Evolutionary conservation across 2,329 filamentous ascomycete genomes (phyloP), one percentile per base, ranked within the genome.

Genomic region (Hypoxylon sp.): DNA sequence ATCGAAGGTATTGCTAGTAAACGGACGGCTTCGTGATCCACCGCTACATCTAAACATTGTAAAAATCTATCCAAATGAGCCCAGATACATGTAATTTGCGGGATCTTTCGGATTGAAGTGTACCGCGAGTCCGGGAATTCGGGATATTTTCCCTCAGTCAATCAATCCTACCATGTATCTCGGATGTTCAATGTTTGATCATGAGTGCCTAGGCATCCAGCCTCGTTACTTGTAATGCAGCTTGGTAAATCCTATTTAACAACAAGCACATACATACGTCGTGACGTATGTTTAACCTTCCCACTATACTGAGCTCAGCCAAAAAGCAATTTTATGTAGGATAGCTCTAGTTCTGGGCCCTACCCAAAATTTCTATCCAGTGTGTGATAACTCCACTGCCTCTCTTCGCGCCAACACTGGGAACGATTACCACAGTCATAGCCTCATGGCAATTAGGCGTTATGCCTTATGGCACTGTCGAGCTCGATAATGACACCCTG

Each of bases 1-100:
- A 30, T 30, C 7, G 29, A 9, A 14, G 23, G 14, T 14, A 56
- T 65, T 56, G 48, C 23, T 61, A 19, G 41, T 51, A 27, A 45
- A 23, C 57, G 57, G 57, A 43, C 8, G n/a, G 53, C 57, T 34
- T 61, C 9, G 2, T 7, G 4, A 9, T 30, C 29, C 29, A 6
- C 29, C 8, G 29, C 29, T 30, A 30, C 11, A 30, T 30, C 8
- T 30, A 43, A 29, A 16, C 34, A n/a, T n/a, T 39, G 34, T n/a
- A 16, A n/a, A 16, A 39, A 39, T 39, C 34, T 39, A 39, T 39
- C 34, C 34, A n/a, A 39, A 16, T 39, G n/a, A 7, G 7, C 34
- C 5, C n/a, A 39, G 2, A 8, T 16, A 7, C n/a, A 16, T n/a
- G 3, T 39, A n/a, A 16, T 19, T 6, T 2, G n/a, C 34, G n/a